Evolutionary conservation across 805 yeast species (phyloP).

Genomic region (Ogataea kodamae): DNA sequence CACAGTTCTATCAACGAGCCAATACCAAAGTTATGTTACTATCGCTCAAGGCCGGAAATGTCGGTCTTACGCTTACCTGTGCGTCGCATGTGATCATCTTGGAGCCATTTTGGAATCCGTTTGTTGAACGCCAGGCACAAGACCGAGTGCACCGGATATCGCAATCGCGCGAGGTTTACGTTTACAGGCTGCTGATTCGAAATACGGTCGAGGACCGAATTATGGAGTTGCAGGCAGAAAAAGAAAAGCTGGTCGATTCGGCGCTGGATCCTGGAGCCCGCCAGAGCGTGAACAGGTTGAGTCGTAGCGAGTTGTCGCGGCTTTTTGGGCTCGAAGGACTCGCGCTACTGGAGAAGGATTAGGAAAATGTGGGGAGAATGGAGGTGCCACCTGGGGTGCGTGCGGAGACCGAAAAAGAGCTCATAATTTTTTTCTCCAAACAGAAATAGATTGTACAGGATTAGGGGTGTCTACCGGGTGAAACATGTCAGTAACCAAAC

Average conservation of each 20-base stretch:
- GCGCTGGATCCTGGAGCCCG: slow-evolving; percentile 81
- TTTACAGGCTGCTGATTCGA: slow-evolving; percentile 65
- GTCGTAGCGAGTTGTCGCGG: slow-evolving; percentile 67
- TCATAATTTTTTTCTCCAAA: slow-evolving; percentile 7
- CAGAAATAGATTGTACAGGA: slow-evolving; percentile 6
- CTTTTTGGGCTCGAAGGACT: slow-evolving; percentile 54
- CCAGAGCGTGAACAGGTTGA: slow-evolving; percentile 58
- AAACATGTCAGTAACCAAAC: slow-evolving; percentile 1
- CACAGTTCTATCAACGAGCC: slow-evolving; percentile 57
- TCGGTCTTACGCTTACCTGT: slow-evolving; percentile 89
- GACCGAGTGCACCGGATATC: slow-evolving; percentile 96
- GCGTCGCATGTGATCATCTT: slow-evolving; percentile 88
- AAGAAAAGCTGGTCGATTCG: slow-evolving; percentile 71
- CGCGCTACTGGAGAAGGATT: slow-evolving; percentile 20
- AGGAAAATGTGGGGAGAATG: slow-evolving; percentile 2
- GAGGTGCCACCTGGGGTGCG: slow-evolving; percentile 10
- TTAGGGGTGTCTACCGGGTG: slow-evolving; percentile 13
- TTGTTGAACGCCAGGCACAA: slow-evolving; percentile 94
- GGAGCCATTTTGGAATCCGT: slow-evolving; percentile 99
- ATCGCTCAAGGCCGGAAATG: slow-evolving; percentile 91
- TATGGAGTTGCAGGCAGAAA: slow-evolving; percentile 70
- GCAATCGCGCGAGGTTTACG: slow-evolving; percentile 71
- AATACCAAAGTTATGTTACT: slow-evolving; percentile 58
- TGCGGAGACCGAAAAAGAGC: slow-evolving; percentile 9
- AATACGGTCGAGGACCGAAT: slow-evolving; percentile 90